Evolutionary conservation across 257 asterid species (phyloP), one percentile per base, ranked within the genome.

Genomic region (Phtheirospermum japonicum): DNA sequence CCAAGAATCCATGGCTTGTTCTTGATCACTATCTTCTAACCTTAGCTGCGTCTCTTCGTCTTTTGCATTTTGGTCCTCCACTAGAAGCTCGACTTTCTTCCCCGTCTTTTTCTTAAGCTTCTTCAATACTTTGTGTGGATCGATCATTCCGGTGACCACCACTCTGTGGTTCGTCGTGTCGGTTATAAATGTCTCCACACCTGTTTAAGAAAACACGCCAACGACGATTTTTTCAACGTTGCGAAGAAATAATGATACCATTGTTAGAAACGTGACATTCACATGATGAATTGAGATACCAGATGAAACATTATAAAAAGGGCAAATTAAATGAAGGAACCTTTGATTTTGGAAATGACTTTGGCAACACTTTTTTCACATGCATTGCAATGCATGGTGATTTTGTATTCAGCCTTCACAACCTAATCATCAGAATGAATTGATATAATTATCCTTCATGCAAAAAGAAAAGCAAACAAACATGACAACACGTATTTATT

Each of bases 361-460:
- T 78, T 80, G 61, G 82, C 95, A 56, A 92, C 86, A 36, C 63
- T 73, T 83, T 85, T 83, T 76, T 86, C 96, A 59, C 98, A 91
- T 51, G 92, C 95, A 79, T 81, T 82, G 73, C 98, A 88, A 75
- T 91, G 83, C 95, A 88, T 91, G 4, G 95, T 73, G 57, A 88
- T 79, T 13, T 26, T 76, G 73, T 68, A 88, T 68, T 83, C 86
- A 59, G 73, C 87, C 59, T 59, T 82, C 79, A 88, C 80, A 60
- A 86, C 82, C 81, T 78, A 71, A 2, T 46, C 20, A 28, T 57
- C 57, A 5, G 7, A 20, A 10, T 12, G 32, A 49, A 32, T 55
- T 28, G 13, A 43, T 43, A 4, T 18, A 49, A 16, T 46, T 16
- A 8, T 18, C 2, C 26, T 17, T 7, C 55, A 8, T 49, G 30